Evolutionary conservation across 192 early-diverging fungal genomes (phyloP).

Genomic region (Linnemannia hyalina): DNA sequence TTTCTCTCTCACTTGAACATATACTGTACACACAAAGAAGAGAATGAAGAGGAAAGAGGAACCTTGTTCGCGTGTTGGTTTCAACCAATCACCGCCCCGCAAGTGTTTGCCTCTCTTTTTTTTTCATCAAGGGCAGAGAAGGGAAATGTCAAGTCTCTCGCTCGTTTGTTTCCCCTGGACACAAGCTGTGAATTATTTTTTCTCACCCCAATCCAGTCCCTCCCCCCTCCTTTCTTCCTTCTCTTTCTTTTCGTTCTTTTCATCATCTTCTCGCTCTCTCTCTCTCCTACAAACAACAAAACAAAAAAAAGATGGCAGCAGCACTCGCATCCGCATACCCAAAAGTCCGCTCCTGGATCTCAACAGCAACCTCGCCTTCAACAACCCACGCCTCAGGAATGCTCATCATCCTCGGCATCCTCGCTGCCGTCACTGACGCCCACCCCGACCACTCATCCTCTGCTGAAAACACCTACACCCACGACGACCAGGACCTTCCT

Average conservation of each 20-base stretch:
- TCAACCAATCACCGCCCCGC: slow-evolving; percentile 8
- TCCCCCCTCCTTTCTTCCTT: background rate
- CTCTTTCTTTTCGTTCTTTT: background rate
- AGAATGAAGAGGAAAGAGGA: background rate
- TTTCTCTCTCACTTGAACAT: background rate
- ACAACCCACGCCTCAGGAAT: slow-evolving; percentile 51
- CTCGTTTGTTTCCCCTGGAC: background rate
- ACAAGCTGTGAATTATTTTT: background rate
- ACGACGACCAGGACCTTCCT: background rate
- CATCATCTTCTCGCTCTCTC: background rate
- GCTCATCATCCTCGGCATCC: slow-evolving; percentile 51
- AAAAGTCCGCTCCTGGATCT: slow-evolving; percentile 50
- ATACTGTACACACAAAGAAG: background rate
- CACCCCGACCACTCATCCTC: slow-evolving; percentile 6
- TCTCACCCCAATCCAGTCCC: slow-evolving; percentile 1
- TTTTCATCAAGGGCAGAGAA: too few relatives aligned
- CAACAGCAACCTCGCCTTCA: slow-evolving; percentile 46
- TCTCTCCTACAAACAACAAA: background rate
- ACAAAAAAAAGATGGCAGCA: background rate
- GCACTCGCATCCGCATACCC: slow-evolving; percentile 24
- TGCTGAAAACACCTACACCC: background rate
- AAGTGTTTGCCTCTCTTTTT: background rate
- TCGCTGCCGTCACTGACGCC: slow-evolving; percentile 48
- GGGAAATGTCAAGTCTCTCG: too few relatives aligned
- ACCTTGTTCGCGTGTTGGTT: slow-evolving; percentile 6